A percentile compares a stretch with the other conserved stretches of the same genome.
Evolutionary conservation across 1,139 yeast genomes (phyloP).

Genomic region (Yamadazyma membranifaciens): DNA sequence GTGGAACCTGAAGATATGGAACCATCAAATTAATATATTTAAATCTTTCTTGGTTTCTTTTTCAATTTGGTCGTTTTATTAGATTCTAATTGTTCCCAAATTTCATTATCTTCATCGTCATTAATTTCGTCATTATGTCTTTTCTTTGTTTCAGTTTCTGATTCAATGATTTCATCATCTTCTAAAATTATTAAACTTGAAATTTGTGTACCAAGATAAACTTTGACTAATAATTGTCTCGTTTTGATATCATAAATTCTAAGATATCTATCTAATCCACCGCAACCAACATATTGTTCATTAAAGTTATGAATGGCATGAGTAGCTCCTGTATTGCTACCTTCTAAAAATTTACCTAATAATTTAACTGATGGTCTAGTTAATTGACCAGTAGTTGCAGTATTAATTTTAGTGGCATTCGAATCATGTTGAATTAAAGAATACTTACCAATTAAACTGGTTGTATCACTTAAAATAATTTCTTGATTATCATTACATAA

Average conservation of each 20-base stretch:
- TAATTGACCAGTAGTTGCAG: slow-evolving; percentile 46
- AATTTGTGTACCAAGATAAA: slow-evolving; percentile 75
- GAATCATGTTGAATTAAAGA: slow-evolving; percentile 40
- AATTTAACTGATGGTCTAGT: slow-evolving; percentile 37
- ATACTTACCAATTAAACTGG: slow-evolving; percentile 52
- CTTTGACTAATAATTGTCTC: slow-evolving; percentile 64
- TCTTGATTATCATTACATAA: slow-evolving; percentile 34
- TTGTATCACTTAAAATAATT: slow-evolving; percentile 57
- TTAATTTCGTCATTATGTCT: slow-evolving; percentile 20
- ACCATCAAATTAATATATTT: slow-evolving; percentile 4
- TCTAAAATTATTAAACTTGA: slow-evolving; percentile 54
- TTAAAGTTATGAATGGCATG: slow-evolving; percentile 27
- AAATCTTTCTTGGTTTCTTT: slow-evolving; percentile 12
- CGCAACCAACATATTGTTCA: slow-evolving; percentile 45
- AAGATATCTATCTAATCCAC: slow-evolving; percentile 84
- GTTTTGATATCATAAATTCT: slow-evolving; percentile 66
- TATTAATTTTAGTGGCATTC: slow-evolving; percentile 35
- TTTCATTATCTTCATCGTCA: slow-evolving; percentile 25
- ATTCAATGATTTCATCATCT: slow-evolving; percentile 33
- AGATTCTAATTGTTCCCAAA: slow-evolving; percentile 38
- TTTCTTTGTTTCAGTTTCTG: slow-evolving; percentile 20
- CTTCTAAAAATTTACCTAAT: slow-evolving; percentile 42
- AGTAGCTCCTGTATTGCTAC: slow-evolving; percentile 48
- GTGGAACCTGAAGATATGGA: slow-evolving; percentile 20
- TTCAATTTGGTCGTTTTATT: slow-evolving; percentile 18